These are phyloP conservation scores for Lasiosphaeria miniovina DNA, from an alignment of 495 filamentous ascomycete species.

Conservation along the genomic window DNA sequence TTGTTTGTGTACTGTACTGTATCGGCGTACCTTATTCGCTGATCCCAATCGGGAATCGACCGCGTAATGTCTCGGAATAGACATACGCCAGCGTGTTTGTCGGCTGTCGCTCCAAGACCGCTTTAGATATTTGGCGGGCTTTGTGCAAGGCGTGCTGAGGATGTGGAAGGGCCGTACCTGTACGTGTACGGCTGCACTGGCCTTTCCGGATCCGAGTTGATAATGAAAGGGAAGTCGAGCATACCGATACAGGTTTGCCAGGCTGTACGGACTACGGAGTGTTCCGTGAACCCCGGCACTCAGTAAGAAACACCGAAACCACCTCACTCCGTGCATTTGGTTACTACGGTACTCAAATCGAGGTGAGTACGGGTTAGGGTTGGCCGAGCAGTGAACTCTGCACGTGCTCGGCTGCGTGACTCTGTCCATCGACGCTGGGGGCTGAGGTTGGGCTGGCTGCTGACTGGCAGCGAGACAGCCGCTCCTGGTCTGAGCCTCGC, in stretches of 20 bases:
- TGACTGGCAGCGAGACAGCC: slow-evolving; percentile 20
- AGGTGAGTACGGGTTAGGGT: not conserved
- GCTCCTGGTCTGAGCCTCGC: slow-evolving; percentile 8
- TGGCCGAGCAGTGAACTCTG: not conserved
- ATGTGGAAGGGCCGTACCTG: not conserved
- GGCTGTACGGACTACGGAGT: no score
- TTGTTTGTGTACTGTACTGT: no score
- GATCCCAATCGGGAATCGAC: not conserved
- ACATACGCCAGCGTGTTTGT: not conserved
- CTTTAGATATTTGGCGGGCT: not conserved
- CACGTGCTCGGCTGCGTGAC: slow-evolving; percentile 9
- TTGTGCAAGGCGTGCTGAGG: not conserved
- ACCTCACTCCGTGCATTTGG: not conserved
- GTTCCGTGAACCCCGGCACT: no score
- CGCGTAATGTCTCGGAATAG: not conserved
- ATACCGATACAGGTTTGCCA: no score
- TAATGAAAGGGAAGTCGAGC: no score
- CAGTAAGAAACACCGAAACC: no score
- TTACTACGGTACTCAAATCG: not conserved
- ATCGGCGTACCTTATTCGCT: not conserved
- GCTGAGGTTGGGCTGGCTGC: not conserved
- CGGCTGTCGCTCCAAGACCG: not conserved
- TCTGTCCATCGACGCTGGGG: not conserved
- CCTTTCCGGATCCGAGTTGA: no score
- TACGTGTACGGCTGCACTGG: not conserved